Evolutionary conservation across 2,329 filamentous ascomycete genomes (phyloP).

Genomic region (Ophiostoma perfectum): DNA sequence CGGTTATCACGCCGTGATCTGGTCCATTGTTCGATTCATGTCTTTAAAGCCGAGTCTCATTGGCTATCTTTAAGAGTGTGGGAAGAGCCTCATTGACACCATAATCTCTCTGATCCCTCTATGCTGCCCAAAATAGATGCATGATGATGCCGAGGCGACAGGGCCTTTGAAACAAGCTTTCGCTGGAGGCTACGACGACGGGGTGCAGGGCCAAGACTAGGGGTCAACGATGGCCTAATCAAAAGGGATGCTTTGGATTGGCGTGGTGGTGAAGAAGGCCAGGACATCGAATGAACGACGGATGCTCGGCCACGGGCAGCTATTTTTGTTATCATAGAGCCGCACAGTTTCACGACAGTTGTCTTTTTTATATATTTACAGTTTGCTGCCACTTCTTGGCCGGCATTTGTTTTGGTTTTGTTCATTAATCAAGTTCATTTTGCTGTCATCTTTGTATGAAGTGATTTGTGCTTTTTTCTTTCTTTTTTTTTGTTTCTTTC

Average conservation of each 20-base stretch:
- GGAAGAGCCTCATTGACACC: too few species aligned
- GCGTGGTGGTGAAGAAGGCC: not conserved
- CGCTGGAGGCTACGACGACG: not conserved
- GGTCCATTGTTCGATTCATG: too few species aligned
- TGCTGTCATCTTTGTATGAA: too few species aligned
- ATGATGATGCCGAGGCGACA: not conserved
- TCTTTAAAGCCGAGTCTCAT: too few species aligned
- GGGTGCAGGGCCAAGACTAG: not conserved
- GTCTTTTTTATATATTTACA: not conserved
- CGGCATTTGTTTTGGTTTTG: too few species aligned
- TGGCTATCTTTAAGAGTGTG: too few species aligned
- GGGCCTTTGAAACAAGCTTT: not conserved
- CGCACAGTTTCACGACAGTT: not conserved
- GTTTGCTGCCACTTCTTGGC: too few species aligned
- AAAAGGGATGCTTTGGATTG: not conserved
- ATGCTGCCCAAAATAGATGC: not conserved
- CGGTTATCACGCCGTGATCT: too few species aligned
- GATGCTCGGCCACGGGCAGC: not conserved
- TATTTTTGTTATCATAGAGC: not conserved
- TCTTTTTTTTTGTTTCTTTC: too few species aligned
- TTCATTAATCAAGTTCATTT: too few species aligned
- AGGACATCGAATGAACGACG: not conserved
- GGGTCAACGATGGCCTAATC: constrained; percentile 5
- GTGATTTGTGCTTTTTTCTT: too few species aligned
- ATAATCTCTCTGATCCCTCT: too few species aligned